Percentiles rank a stretch among this genome's conserved stretches.
Conservation (phyloP, 2,329 filamentous ascomycete species). For the Lasiodiplodia theobromae region DNA sequence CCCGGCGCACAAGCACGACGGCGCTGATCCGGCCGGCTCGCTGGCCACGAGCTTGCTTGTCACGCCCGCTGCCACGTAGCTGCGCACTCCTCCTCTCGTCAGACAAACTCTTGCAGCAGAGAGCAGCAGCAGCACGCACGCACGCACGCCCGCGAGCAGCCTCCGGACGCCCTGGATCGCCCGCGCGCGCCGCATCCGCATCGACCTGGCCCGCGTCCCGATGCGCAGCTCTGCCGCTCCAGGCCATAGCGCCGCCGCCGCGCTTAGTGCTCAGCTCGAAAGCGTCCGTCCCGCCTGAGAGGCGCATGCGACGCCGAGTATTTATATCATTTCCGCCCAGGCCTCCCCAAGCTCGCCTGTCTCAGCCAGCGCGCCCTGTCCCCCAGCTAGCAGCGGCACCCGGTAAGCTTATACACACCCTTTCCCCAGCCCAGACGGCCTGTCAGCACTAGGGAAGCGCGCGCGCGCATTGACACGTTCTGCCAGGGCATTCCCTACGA, state of each 20-base stretch:
- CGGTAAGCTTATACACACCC: constrained; percentile 30
- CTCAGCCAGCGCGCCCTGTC: constrained; percentile 24
- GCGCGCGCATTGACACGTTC: constrained; percentile 30
- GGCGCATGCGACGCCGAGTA: constrained; percentile 27
- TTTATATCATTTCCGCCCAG: constrained; percentile 26
- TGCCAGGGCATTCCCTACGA: constrained; percentile 28
- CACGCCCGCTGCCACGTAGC: constrained; percentile 22
- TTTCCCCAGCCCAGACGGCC: constrained; percentile 9
- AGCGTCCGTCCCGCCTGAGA: constrained; percentile 19
- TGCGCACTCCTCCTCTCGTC: constrained; percentile 13
- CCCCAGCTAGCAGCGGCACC: constrained; percentile 8
- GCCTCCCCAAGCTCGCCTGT: constrained; percentile 16
- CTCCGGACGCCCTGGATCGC: constrained; percentile 7
- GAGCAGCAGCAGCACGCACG: constrained; percentile 9
- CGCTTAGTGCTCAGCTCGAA: constrained; percentile 27
- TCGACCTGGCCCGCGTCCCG: constrained; percentile 3
- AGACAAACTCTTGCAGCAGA: constrained; percentile 3
- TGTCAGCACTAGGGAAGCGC: constrained; percentile 28
- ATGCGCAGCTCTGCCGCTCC: constrained; percentile 23
- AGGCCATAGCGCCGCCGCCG: constrained; percentile 23
- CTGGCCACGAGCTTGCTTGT: constrained; percentile 13
- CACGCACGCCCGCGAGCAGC: neutral
- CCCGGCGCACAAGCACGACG: constrained; percentile 19
- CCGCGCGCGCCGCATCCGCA: constrained; percentile 20
- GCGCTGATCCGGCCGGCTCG: constrained; percentile 21